Evolutionary conservation across 345 rosid genomes (phyloP).

Genomic region (Salix caprea): DNA sequence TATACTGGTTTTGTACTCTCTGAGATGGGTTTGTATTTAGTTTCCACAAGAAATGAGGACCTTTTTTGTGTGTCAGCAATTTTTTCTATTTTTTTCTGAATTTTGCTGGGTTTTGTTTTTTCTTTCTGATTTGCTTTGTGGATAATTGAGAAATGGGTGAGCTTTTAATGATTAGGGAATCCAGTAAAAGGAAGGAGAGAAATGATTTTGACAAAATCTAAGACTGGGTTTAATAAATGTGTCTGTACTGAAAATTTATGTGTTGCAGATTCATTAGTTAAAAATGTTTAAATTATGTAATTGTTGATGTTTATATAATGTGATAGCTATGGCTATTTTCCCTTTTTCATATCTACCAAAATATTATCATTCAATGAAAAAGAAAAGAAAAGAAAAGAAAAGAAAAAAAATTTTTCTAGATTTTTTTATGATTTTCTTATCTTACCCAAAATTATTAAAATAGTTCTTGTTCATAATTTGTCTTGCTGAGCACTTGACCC

Average conservation of each 20-base stretch:
- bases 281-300: no score
- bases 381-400: no score
- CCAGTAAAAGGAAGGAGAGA: background rate
- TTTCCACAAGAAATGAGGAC: background rate
- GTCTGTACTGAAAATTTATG: background rate
- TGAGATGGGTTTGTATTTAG: background rate
- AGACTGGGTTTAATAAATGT: background rate
- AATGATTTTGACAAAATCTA: background rate
- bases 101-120: background rate
- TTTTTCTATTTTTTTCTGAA: background rate
- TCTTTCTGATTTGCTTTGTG: background rate
- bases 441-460: no score
- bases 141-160: background rate
- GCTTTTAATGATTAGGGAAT: background rate
- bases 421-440: no score
- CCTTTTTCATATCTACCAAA: background rate
- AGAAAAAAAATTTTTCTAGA: no score
- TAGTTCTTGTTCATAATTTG: no score
- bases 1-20: background rate
- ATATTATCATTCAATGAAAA: no score
- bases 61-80: background rate
- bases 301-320: background rate
- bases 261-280: background rate
- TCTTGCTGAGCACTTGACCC: no score
- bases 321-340: background rate